Conservation (phyloP, 2,329 filamentous ascomycete species). For the Beauveria medogensis region DNA sequence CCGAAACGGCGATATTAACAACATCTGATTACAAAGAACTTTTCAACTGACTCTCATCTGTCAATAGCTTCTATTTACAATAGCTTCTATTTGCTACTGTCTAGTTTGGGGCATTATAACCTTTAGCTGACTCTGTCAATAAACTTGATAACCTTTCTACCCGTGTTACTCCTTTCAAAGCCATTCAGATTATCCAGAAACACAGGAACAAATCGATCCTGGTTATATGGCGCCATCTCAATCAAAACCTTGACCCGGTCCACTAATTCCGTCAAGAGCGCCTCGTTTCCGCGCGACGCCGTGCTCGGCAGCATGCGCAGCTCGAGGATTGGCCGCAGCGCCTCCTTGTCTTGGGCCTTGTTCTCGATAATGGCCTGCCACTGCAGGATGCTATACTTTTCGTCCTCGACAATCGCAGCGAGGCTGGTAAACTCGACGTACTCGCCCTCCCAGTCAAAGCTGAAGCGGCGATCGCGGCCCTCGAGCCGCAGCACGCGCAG, state of each 20-base stretch:
- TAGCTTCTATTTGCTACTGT: too few relatives aligned
- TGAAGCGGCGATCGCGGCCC: conserved; percentile 34
- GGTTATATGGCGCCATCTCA: conserved; percentile 17
- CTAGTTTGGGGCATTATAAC: too few relatives aligned
- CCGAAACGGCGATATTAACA: too few relatives aligned
- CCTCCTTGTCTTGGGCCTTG: background rate
- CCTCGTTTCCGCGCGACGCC: background rate
- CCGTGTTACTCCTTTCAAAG: conserved; percentile 19
- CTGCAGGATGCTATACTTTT: conserved; percentile 26
- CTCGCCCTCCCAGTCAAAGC: conserved; percentile 32
- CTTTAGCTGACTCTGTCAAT: conserved; percentile 7
- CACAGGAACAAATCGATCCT: conserved; percentile 26
- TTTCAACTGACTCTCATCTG: too few relatives aligned
- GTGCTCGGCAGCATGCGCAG: background rate
- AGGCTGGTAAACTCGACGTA: conserved; percentile 30
- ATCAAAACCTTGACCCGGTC: conserved; percentile 17
- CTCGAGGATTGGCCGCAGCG: conserved; percentile 10
- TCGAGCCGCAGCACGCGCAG: conserved; percentile 28
- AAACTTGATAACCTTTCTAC: conserved; percentile 22
- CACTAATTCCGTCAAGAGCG: conserved; percentile 15
- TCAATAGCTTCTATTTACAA: too few relatives aligned
- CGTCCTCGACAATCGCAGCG: conserved; percentile 16
- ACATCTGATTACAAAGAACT: too few relatives aligned
- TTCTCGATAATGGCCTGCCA: conserved; percentile 33
- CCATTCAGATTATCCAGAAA: conserved; percentile 26